Percentiles rank a stretch among this genome's conserved stretches.
phyloP scores from a whole-genome alignment of 1,284 basidiomycete genomes.

The Bondarzewia mesenterica region DNA sequence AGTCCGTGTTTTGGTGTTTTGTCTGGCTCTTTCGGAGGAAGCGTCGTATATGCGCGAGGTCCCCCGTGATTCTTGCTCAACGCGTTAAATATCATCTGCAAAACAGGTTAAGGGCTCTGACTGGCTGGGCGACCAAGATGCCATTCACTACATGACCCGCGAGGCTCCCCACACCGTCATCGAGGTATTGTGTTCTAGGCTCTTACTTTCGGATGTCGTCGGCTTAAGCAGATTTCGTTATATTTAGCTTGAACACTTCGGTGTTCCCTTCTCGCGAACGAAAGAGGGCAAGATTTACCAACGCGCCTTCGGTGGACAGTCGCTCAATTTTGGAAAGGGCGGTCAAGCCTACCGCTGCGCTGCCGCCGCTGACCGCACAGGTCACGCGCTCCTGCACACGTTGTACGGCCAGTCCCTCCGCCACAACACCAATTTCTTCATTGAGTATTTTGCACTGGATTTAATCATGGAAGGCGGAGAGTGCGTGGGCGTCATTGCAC shows the following conservation, averaged over 20 bases:
- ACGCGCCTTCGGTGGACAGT: conserved; percentile 98
- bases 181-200: conserved; percentile 48
- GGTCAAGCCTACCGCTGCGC: conserved; percentile 99
- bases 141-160: conserved; percentile 98
- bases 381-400: conserved; percentile 97
- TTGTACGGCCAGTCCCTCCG: conserved; percentile 98
- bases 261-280: conserved; percentile 98
- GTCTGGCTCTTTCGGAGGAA: not conserved
- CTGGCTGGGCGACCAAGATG: conserved; percentile 99
- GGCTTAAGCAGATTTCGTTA: conserved; percentile 3
- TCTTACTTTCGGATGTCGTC: not conserved
- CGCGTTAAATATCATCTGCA: too few species aligned
- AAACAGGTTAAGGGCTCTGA: conserved; percentile 97
- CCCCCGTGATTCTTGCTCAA: too few species aligned
- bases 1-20: not conserved
- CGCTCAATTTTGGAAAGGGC: conserved; percentile 94
- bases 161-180: conserved; percentile 93
- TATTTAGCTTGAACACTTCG: conserved; percentile 98
- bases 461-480: conserved; percentile 98
- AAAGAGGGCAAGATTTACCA: conserved; percentile 99
- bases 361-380: conserved; percentile 97
- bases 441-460: conserved; percentile 98
- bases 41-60: too few species aligned
- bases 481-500: conserved; percentile 97
- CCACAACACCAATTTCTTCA: conserved; percentile 99